These are phyloP conservation scores for Bipolaris cookei DNA, from an alignment of 2,329 filamentous ascomycete genomes.

Conservation along the genomic window DNA sequence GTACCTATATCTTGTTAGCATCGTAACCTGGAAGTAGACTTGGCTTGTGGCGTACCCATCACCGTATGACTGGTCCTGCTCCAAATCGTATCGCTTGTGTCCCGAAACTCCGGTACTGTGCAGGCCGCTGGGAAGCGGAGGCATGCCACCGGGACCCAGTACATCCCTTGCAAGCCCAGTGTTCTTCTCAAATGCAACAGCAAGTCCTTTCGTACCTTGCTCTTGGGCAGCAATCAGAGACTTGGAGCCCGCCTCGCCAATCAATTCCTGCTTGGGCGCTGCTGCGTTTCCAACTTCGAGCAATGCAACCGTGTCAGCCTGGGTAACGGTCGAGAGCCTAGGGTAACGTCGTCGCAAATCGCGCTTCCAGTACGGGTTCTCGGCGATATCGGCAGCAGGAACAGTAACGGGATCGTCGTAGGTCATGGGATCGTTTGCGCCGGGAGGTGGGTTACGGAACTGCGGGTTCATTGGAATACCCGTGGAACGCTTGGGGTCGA, in stretches of 20 bases:
- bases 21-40: not conserved
- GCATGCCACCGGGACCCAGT: conserved; percentile 78
- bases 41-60: conserved; percentile 42
- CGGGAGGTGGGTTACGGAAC: conserved; percentile 86
- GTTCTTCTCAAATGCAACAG: conserved; percentile 74
- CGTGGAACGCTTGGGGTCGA: conserved; percentile 88
- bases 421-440: conserved; percentile 68
- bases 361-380: conserved; percentile 97
- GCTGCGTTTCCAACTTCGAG: conserved; percentile 83
- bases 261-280: conserved; percentile 77
- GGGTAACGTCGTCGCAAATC: conserved; percentile 85
- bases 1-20: conserved; percentile 44
- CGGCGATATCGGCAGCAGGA: conserved; percentile 85
- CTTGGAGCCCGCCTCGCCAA: conserved; percentile 74
- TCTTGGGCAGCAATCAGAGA: conserved; percentile 78
- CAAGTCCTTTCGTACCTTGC: conserved; percentile 73
- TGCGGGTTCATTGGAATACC: conserved; percentile 92
- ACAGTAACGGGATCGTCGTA: conserved; percentile 85
- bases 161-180: conserved; percentile 62
- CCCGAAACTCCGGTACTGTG: conserved; percentile 59
- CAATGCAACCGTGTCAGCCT: conserved; percentile 84
- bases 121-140: conserved; percentile 81
- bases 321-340: conserved; percentile 76
- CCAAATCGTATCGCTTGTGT: conserved; percentile 73
- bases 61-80: conserved; percentile 71